These are phyloP conservation scores for Protomyces gravidus DNA, from an alignment of 1,139 yeast species.

Conservation along the genomic window DNA sequence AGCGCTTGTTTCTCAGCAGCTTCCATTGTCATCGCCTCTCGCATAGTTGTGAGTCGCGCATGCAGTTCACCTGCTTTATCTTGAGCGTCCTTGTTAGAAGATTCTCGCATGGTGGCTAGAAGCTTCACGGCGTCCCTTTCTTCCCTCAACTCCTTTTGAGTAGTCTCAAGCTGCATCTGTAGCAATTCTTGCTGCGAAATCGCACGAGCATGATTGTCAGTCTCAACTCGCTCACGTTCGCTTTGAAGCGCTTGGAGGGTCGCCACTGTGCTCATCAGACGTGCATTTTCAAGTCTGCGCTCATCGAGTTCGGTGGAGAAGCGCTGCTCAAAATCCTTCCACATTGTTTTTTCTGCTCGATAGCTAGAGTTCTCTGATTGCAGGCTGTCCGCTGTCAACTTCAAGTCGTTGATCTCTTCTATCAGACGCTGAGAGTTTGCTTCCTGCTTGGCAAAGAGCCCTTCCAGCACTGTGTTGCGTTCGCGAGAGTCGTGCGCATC, in stretches of 20 bases:
- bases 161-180: slow-evolving; percentile 47
- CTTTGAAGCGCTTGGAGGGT: slow-evolving; percentile 59
- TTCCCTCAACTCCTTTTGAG: slow-evolving; percentile 51
- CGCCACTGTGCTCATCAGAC: slow-evolving; percentile 56
- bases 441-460: slow-evolving; percentile 53
- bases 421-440: slow-evolving; percentile 53
- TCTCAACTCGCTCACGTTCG: slow-evolving; percentile 57
- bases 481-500: slow-evolving; percentile 49
- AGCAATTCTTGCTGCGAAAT: slow-evolving; percentile 51
- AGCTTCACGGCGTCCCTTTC: slow-evolving; percentile 41
- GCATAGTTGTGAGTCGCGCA: slow-evolving; percentile 47
- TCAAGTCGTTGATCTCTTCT: slow-evolving; percentile 51
- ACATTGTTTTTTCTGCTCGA: slow-evolving; percentile 54
- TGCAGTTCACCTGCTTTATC: slow-evolving; percentile 58
- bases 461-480: slow-evolving; percentile 53
- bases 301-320: slow-evolving; percentile 53
- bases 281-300: slow-evolving; percentile 56
- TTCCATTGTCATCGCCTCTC: slow-evolving; percentile 47
- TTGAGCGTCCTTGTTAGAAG: slow-evolving; percentile 53
- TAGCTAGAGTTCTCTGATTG: slow-evolving; percentile 50
- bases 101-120: slow-evolving; percentile 8
- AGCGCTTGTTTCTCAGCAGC: slow-evolving; percentile 41
- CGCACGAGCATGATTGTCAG: slow-evolving; percentile 52
- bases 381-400: slow-evolving; percentile 43
- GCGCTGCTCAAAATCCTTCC: slow-evolving; percentile 52